phyloP scores from a whole-genome alignment of 2,329 filamentous ascomycete genomes.

The Verticillium dahliae region DNA sequence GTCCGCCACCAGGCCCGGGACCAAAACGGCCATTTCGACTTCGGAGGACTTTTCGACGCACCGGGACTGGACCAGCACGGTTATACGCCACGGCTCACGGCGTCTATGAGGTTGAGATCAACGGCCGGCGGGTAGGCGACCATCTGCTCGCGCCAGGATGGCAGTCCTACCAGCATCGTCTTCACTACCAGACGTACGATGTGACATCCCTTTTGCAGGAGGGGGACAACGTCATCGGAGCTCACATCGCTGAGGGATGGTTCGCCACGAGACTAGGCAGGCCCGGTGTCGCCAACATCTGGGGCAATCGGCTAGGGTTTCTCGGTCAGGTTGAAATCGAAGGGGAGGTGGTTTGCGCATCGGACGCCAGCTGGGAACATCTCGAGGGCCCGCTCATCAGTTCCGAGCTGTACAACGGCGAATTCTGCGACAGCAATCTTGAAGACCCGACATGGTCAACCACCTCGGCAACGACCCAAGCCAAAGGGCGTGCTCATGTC shows the following conservation, averaged over 20 bases:
- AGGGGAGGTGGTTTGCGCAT: constrained; percentile 7
- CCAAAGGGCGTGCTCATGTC: constrained; percentile 4
- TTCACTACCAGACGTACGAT: constrained; percentile 46
- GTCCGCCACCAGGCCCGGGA: neutral
- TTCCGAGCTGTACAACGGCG: constrained; percentile 46
- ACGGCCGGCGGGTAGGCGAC: constrained; percentile 32
- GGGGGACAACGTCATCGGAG: constrained; percentile 30
- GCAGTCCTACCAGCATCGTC: constrained; percentile 41
- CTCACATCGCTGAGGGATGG: constrained; percentile 47
- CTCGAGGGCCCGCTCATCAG: constrained; percentile 22
- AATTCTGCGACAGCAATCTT: constrained; percentile 35
- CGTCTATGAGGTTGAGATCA: constrained; percentile 38
- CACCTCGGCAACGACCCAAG: neutral
- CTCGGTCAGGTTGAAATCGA: constrained; percentile 2
- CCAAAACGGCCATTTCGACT: constrained; percentile 24
- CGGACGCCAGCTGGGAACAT: constrained; percentile 30
- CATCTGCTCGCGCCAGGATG: constrained; percentile 41
- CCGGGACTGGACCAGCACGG: constrained; percentile 23
- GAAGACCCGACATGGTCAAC: constrained; percentile 8
- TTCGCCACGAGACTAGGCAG: constrained; percentile 32
- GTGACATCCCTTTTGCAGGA: constrained; percentile 31
- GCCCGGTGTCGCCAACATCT: constrained; percentile 1
- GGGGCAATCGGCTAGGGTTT: constrained; percentile 1
- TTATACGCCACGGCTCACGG: constrained; percentile 40
- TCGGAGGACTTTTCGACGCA: constrained; percentile 23